Percentiles rank a stretch among this genome's conserved stretches.
Conservation (phyloP, 805 yeast species). For the Naumovozyma baii region DNA sequence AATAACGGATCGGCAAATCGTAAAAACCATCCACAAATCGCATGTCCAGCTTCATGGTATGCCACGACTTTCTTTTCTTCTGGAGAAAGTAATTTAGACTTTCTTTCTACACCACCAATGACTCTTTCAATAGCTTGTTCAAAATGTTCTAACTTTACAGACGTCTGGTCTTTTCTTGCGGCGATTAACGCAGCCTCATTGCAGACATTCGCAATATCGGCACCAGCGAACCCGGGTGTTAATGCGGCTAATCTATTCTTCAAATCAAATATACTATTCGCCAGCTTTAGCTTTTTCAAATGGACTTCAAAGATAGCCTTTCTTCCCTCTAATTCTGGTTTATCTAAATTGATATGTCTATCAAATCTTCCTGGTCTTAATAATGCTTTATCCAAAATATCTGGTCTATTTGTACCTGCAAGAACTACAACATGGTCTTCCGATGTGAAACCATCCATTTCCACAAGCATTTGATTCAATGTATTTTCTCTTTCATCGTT, state of each 20-base stretch:
- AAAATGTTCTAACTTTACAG: conserved; percentile 69
- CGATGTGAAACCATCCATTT: conserved; percentile 94
- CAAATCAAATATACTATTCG: conserved; percentile 43
- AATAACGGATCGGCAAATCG: conserved; percentile 86
- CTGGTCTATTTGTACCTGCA: conserved; percentile 96
- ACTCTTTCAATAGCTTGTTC: conserved; percentile 97
- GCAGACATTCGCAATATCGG: conserved; percentile 94
- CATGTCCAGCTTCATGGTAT: conserved; percentile 98
- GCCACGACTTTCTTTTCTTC: conserved; percentile 89
- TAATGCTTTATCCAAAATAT: conserved; percentile 84
- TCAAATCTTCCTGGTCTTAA: conserved; percentile 97
- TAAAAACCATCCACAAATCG: conserved; percentile 94
- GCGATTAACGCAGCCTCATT: conserved; percentile 97
- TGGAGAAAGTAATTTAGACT: conserved; percentile 69
- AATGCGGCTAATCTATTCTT: conserved; percentile 87
- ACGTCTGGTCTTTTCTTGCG: conserved; percentile 68
- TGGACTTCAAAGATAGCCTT: conserved; percentile 88
- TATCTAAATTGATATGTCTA: conserved; percentile 82
- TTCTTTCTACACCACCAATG: conserved; percentile 91
- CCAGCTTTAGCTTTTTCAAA: conserved; percentile 58
- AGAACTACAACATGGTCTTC: conserved; percentile 91
- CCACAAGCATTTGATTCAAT: conserved; percentile 87
- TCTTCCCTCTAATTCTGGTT: conserved; percentile 92
- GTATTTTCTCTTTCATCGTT: conserved; percentile 97
- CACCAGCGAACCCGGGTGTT: conserved; percentile 98